Percentiles rank a stretch among this genome's conserved stretches.
Evolutionary conservation across 2,329 filamentous ascomycete species (phyloP).

Genomic region (Trichophyton mentagrophytes): DNA sequence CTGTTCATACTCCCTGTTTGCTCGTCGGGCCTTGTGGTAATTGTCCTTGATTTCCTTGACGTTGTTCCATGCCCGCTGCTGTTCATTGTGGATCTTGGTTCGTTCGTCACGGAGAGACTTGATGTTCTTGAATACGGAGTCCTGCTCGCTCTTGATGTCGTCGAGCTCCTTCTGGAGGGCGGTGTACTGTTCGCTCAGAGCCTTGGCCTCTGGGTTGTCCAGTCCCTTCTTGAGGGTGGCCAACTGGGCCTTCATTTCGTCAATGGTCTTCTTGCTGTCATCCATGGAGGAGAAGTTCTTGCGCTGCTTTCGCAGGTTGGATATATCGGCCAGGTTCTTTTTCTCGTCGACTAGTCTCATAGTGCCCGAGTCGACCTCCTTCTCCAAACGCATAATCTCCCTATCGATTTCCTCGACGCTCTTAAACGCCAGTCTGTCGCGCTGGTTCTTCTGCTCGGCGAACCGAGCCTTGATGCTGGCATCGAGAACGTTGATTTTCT

Average conservation of each 20-base stretch:
- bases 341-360: constrained; percentile 97
- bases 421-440: constrained; percentile 72
- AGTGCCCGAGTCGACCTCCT: constrained; percentile 72
- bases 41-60: constrained; percentile 82
- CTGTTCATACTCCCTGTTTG: constrained; percentile 70
- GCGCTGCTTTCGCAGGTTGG: constrained; percentile 69
- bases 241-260: constrained; percentile 75
- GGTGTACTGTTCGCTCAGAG: constrained; percentile 73
- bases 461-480: constrained; percentile 76
- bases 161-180: constrained; percentile 80
- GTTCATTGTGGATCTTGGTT: constrained; percentile 67
- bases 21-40: constrained; percentile 70
- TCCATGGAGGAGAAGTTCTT: constrained; percentile 85
- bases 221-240: constrained; percentile 77
- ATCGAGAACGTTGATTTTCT: constrained; percentile 86
- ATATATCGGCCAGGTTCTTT: constrained; percentile 77
- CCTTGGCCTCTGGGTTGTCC: constrained; percentile 83
- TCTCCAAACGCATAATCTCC: constrained; percentile 67
- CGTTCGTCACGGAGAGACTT: constrained; percentile 75
- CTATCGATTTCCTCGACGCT: constrained; percentile 74
- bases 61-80: constrained; percentile 71
- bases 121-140: constrained; percentile 78
- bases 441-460: constrained; percentile 73
- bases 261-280: constrained; percentile 74
- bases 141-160: constrained; percentile 79